Base-by-base conservation (phyloP, 352 stramenopile species). In the Pythium aristosporum region DNA sequence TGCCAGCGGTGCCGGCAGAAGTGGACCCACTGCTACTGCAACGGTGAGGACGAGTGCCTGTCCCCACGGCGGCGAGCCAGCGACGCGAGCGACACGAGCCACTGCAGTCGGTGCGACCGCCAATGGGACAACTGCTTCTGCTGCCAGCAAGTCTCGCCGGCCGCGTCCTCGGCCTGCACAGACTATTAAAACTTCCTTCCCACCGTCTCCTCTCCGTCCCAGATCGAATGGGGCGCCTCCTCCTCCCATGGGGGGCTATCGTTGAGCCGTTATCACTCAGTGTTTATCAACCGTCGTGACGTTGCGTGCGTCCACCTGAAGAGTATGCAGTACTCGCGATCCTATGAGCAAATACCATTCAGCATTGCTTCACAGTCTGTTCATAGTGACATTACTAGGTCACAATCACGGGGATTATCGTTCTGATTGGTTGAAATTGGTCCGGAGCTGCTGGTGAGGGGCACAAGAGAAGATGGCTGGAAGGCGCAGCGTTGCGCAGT, bases 11-110 rank as follows among this genome's bases (percentile, higher is more conserved):
- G 86, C 59, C 52, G 89, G 48, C 81, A 92, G 53, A 92, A 92
- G 65, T 94, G 86, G 86, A 92, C 82, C n/a, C 72, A 93, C 62
- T 94, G 86, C 67, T 92, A 92, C 63, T 94, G 86, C 74, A 91
- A 91, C 61, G 87, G 85, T 50, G 82, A 94, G 52, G 80, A 92
- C 61, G 79, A 91, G 60, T 75, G 73, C 16, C 72, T 91, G 42
- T 88, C 81, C 52, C 74, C 76, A 12, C 53, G 60, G 43, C 60
- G 54, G 39, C 54, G 30, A 25, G 79, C 75, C 0, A 82, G 82
- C 61, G 72, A 67, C n/a, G 82, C 74, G 39, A 91, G 82, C 57
- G 76, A 88, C 53, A 60, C 72, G 51, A 90, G 80, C 59, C 80
- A 78, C 43, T 90, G 80, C 64, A 90, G 80, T 63, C 83, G 79